These are phyloP conservation scores for Alternaria sp. DNA, from an alignment of 2,329 filamentous ascomycete genomes.

Conservation along the genomic window DNA sequence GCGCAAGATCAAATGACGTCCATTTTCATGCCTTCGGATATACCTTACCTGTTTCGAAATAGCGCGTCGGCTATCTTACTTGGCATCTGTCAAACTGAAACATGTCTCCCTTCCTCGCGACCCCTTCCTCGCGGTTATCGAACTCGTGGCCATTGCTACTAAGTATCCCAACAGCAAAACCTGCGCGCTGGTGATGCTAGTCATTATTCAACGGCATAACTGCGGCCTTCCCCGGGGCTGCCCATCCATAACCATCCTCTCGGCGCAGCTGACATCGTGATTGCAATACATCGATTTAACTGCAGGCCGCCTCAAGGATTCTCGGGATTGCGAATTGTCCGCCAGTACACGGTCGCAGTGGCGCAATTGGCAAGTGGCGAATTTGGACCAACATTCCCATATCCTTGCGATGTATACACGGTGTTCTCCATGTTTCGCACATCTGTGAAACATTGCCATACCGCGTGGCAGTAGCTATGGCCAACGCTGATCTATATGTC, in stretches of 20 bases:
- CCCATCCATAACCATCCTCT: slow-evolving; percentile 3
- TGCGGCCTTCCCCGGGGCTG: slow-evolving; percentile 1
- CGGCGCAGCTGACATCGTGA: slow-evolving; percentile 1
- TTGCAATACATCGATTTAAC: slow-evolving; percentile 13
- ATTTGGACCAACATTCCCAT: not conserved
- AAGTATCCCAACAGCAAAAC: slow-evolving; percentile 8
- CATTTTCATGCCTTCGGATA: slow-evolving; percentile 3
- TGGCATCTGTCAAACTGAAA: slow-evolving; percentile 3
- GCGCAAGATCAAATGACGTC: slow-evolving; percentile 7
- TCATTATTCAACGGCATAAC: slow-evolving; percentile 12
- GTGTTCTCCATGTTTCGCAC: slow-evolving; percentile 6
- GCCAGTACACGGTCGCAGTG: slow-evolving; percentile 13
- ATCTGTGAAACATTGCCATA: not conserved
- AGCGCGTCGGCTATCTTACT: not conserved
- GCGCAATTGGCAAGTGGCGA: not conserved
- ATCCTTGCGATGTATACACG: not conserved
- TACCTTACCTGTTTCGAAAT: slow-evolving; percentile 5
- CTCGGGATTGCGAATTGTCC: slow-evolving; percentile 12
- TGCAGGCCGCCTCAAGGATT: slow-evolving; percentile 11
- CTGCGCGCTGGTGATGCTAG: slow-evolving; percentile 9
- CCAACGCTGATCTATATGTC: slow-evolving; percentile 10
- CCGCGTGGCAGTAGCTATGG: slow-evolving; percentile 8
- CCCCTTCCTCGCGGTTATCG: not conserved
- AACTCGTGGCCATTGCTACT: slow-evolving; percentile 1
- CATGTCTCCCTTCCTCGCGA: slow-evolving; percentile 3